phyloP scores from a whole-genome alignment of 2,329 filamentous ascomycete genomes.

The Byssoonygena ceratinophila region DNA sequence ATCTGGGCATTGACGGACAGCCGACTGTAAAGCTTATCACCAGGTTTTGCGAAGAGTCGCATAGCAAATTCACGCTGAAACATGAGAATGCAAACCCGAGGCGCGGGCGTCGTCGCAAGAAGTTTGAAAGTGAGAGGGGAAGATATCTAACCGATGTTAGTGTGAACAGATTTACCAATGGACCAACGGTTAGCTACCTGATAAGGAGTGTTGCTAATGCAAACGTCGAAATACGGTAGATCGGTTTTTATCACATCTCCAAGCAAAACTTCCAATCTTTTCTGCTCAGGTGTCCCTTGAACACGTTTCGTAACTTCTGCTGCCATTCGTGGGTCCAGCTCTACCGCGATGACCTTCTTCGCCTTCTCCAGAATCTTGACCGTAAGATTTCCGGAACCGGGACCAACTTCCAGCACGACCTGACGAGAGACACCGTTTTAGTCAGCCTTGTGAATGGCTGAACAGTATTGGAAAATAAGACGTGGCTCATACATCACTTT shows the following conservation, averaged over 20 bases:
- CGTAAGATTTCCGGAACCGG: conserved; percentile 80
- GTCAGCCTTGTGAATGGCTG: not conserved
- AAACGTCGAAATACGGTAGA: conserved; percentile 68
- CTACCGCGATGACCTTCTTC: conserved; percentile 73
- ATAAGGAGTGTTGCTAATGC: conserved; percentile 68
- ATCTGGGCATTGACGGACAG: conserved; percentile 89
- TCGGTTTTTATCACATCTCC: conserved; percentile 90
- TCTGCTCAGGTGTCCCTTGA: conserved; percentile 74
- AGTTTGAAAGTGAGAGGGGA: conserved; percentile 87
- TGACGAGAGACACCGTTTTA: conserved; percentile 25
- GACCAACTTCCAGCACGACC: conserved; percentile 82
- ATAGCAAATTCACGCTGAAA: conserved; percentile 93
- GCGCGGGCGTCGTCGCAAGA: conserved; percentile 68
- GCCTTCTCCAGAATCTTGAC: conserved; percentile 80
- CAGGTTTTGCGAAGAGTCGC: conserved; percentile 74
- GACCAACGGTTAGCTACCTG: conserved; percentile 39
- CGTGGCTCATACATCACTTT: conserved; percentile 51
- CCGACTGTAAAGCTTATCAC: conserved; percentile 82
- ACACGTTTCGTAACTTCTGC: conserved; percentile 90
- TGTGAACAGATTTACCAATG: not conserved
- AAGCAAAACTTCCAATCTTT: conserved; percentile 74
- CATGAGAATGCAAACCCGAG: conserved; percentile 81
- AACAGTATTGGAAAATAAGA: conserved; percentile 1
- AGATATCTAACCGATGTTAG: conserved; percentile 53
- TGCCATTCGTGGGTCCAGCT: conserved; percentile 92